Conservation (phyloP, 805 yeast genomes). For the Yarrowia osloensis region DNA sequence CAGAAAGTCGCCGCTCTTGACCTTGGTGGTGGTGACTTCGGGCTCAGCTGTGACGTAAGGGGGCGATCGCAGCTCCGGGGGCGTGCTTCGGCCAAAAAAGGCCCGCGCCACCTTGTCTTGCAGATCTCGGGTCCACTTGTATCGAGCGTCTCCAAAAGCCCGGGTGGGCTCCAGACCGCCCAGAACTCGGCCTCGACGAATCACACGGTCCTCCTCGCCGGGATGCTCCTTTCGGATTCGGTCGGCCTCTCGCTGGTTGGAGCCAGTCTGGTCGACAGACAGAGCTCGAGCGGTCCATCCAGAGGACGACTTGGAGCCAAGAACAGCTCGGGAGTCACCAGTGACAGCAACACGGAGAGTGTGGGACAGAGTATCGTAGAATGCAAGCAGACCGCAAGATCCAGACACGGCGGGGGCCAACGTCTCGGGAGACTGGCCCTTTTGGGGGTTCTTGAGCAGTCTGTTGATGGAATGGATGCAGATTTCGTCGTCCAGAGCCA, state of each 20-base stretch:
- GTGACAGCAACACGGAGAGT: conserved; percentile 87
- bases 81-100: conserved; percentile 72
- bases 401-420: conserved; percentile 94
- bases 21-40: conserved; percentile 77
- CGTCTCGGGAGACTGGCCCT: conserved; percentile 63
- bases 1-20: conserved; percentile 75
- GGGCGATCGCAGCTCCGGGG: conserved; percentile 78
- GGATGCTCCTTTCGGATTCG: conserved; percentile 88
- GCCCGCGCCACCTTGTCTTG: conserved; percentile 73
- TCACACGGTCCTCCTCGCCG: conserved; percentile 71
- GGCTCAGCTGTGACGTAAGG: conserved; percentile 99
- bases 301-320: conserved; percentile 58
- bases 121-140: conserved; percentile 74
- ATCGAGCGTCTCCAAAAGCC: conserved; percentile 96
- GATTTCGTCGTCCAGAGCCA: conserved; percentile 81
- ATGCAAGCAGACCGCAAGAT: conserved; percentile 85
- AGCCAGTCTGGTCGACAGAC: conserved; percentile 91
- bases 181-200: conserved; percentile 83
- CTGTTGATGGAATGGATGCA: conserved; percentile 72
- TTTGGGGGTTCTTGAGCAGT: conserved; percentile 65
- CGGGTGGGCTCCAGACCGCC: conserved; percentile 94
- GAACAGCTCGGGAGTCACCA: conserved; percentile 91
- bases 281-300: conserved; percentile 89
- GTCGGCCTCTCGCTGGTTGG: conserved; percentile 81
- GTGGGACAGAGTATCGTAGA: conserved; percentile 75